Evolutionary conservation across 176 grass and related monocot genomes (phyloP).

Genomic region (Phoenix roebelenii): DNA sequence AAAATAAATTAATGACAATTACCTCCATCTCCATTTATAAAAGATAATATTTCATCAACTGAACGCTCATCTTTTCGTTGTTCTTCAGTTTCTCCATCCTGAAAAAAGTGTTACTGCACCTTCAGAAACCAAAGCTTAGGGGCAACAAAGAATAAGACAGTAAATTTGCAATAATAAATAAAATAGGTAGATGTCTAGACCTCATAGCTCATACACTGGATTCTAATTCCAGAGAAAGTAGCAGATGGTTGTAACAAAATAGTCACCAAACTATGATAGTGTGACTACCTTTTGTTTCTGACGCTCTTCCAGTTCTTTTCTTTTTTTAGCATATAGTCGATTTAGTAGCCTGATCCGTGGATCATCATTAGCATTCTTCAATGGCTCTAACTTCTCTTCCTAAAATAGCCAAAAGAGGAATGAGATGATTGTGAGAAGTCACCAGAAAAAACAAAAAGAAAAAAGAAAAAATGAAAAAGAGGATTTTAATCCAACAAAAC

Average conservation of each 20-base stretch:
- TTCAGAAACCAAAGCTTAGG: slow-evolving; percentile 13
- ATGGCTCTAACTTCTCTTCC: slow-evolving; percentile 99
- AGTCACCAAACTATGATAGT: too few species aligned
- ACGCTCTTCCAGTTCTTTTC: slow-evolving; percentile 88
- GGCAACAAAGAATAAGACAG: too few species aligned
- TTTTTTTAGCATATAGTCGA: slow-evolving; percentile 93
- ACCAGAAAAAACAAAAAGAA: slow-evolving; percentile 21
- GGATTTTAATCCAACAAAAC: slow-evolving; percentile 11
- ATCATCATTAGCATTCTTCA: slow-evolving; percentile 98
- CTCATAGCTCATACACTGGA: too few species aligned
- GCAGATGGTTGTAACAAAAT: too few species aligned
- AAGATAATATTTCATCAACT: slow-evolving; percentile 95
- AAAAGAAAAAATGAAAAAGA: neutral
- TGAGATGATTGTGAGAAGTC: slow-evolving; percentile 5
- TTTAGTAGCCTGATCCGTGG: slow-evolving; percentile 94
- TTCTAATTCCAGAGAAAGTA: too few species aligned
- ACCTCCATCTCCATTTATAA: slow-evolving; percentile 99
- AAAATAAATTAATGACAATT: slow-evolving; percentile 11
- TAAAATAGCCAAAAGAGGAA: slow-evolving; percentile 18
- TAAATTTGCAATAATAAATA: too few species aligned
- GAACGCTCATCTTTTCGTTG: slow-evolving; percentile 85
- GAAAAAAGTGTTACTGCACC: slow-evolving; percentile 19
- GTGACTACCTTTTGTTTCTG: slow-evolving; percentile 74
- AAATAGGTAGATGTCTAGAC: too few species aligned
- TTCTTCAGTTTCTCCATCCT: slow-evolving; percentile 69